A percentile compares a stretch with the other conserved stretches of the same genome.
Evolutionary conservation across 2,329 filamentous ascomycete genomes (phyloP).

Genomic region (Neoarthrinium moseri): DNA sequence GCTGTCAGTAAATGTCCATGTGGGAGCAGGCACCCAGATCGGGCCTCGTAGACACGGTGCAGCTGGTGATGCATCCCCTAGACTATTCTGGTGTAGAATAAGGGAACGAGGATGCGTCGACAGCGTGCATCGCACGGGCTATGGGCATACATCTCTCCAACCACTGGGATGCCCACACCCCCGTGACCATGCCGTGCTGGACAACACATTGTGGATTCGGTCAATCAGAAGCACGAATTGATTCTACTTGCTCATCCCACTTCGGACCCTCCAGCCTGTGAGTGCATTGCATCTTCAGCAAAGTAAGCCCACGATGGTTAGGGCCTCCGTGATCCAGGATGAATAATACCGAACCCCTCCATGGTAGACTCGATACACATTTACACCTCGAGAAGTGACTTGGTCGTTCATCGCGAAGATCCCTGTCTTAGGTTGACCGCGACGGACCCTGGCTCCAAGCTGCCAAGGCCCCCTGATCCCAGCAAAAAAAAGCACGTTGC

Average conservation of each 20-base stretch:
- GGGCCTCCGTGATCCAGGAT: no score
- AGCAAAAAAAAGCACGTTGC: not conserved
- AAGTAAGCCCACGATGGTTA: no score
- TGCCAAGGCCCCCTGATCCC: not conserved
- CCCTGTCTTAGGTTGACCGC: constrained; percentile 4
- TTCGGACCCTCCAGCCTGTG: not conserved
- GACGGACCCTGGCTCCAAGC: not conserved
- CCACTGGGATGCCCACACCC: constrained; percentile 10
- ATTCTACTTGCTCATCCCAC: constrained; percentile 18
- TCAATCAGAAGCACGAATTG: constrained; percentile 17
- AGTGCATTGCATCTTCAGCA: no score
- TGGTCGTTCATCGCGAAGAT: not conserved
- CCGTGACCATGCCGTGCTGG: constrained; percentile 12
- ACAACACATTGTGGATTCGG: constrained; percentile 23
- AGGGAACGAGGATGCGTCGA: not conserved
- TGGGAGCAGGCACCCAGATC: not conserved
- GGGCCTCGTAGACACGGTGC: not conserved
- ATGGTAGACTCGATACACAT: no score
- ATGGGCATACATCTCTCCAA: constrained; percentile 5
- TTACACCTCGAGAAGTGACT: no score
- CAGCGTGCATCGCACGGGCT: not conserved
- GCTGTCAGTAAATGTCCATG: no score
- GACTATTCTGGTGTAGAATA: not conserved
- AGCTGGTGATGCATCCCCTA: not conserved
- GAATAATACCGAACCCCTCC: no score